These are phyloP conservation scores for Boletus subparvulus DNA, from an alignment of 768 basidiomycete genomes.

Conservation along the genomic window DNA sequence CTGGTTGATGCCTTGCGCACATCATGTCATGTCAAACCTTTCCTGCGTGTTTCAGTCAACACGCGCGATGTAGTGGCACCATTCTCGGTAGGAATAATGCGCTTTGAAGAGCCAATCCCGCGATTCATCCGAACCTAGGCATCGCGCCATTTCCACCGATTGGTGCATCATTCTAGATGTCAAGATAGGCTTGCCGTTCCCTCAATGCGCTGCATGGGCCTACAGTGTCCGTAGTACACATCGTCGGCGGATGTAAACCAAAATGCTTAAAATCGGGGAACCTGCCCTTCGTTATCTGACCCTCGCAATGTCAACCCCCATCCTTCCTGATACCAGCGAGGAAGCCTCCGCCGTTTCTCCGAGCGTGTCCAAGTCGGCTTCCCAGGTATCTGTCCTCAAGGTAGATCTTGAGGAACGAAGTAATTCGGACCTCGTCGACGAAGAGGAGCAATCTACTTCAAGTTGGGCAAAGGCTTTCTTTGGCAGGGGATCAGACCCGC, in stretches of 20 bases:
- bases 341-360: neutral
- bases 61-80: neutral
- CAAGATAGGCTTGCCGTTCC: neutral
- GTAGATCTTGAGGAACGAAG: neutral
- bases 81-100: neutral
- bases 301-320: neutral
- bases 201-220: neutral
- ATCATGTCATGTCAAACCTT: neutral
- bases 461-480: neutral
- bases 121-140: neutral
- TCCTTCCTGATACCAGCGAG: neutral
- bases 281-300: neutral
- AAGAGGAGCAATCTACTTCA: neutral
- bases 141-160: neutral
- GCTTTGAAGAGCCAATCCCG: neutral
- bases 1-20: neutral
- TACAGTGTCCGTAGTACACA: neutral
- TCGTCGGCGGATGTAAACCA: neutral
- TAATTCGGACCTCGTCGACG: constrained; percentile 4
- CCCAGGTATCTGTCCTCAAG: neutral
- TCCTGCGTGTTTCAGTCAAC: neutral
- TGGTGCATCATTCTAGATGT: neutral
- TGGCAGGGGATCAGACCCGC: neutral
- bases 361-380: neutral
- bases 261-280: neutral